Base-by-base conservation (phyloP, 192 early-diverging fungal species). In the Pilobolus umbonatus region DNA sequence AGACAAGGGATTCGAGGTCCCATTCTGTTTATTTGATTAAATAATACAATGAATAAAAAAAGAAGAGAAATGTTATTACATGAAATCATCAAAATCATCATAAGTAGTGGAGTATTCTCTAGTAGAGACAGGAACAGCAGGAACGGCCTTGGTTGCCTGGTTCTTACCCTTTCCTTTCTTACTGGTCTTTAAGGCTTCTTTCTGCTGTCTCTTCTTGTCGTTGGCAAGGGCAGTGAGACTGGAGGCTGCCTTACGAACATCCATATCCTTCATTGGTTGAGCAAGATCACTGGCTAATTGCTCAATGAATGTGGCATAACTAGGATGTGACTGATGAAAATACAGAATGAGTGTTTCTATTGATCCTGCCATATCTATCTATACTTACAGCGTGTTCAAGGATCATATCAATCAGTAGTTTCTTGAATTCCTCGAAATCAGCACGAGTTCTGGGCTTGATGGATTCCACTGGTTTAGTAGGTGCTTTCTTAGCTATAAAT, bases 181-280 rank as follows among this genome's bases (percentile, higher is more conserved):
- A 74, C 85, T 90, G 44, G 70, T 62, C 78, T 90, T 90, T 34
- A 59, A 11, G 9, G 71, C 78, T 22, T 89, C 88, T 42, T 76
- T 74, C 1, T 71, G 62, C 17, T 76, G 77, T 52, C 75, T 78
- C 64, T 82, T 77, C 74, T 90, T 87, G 72, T 89, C 88, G 63
- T 86, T 86, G 42, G 85, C 88, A 49, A 90, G 66, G 6, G 79
- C 76, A 3, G 81, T 81, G 67, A 90, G 58, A 11, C 80, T 76
- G 61, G 78, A 82, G 14, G 85, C 53, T 35, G 78, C 63, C 61
- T 85, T 86, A 61, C 82, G 75, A 17, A 86, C 79, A 47, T 89
- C 87, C 17, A 75, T 62, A 49, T 88, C 87, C 66, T 74, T 80
- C 40, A 83, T 69, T 8, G 83, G 75, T 21, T 62, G 35, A 34